Evolutionary conservation across 2,329 filamentous ascomycete genomes (phyloP).

Genomic region (Chaetomiaceae sp.): DNA sequence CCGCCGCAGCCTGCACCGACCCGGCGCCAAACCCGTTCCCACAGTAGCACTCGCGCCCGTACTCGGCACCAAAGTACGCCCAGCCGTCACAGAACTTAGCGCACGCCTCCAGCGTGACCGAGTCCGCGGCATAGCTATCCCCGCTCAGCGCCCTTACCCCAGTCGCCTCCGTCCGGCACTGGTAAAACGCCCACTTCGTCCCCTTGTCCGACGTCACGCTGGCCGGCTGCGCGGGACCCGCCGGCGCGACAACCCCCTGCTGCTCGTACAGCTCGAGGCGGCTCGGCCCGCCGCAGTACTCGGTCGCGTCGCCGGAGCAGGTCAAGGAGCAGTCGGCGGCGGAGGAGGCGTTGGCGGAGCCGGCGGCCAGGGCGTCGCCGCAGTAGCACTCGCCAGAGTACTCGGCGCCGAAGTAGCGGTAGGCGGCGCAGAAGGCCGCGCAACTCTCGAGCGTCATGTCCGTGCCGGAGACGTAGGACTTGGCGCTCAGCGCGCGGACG

Average conservation of each 20-base stretch:
- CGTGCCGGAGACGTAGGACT: constrained; percentile 34
- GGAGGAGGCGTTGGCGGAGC: constrained; percentile 27
- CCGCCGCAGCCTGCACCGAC: constrained; percentile 24
- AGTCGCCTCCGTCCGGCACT: constrained; percentile 35
- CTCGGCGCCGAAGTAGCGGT: constrained; percentile 44
- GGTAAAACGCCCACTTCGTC: constrained; percentile 29
- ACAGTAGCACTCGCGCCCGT: constrained; percentile 37
- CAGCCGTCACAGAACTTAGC: constrained; percentile 31
- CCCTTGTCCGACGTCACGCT: constrained; percentile 23
- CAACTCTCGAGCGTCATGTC: constrained; percentile 44
- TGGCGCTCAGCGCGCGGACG: constrained; percentile 36
- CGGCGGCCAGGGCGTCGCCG: constrained; percentile 35
- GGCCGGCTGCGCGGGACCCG: constrained; percentile 28
- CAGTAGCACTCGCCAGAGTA: constrained; percentile 48
- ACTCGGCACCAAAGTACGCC: constrained; percentile 34
- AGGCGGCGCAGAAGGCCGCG: constrained; percentile 38
- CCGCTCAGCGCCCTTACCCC: constrained; percentile 32
- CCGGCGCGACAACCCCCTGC: constrained; percentile 12
- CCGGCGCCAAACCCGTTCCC: constrained; percentile 31
- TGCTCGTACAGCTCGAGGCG: constrained; percentile 27
- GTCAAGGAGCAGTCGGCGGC: constrained; percentile 31
- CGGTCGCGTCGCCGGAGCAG: constrained; percentile 31
- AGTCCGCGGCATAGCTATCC: constrained; percentile 26
- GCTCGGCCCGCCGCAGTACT: constrained; percentile 33
- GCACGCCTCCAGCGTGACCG: constrained; percentile 36